Evolutionary conservation across 208 protist genomes (phyloP), one percentile per base, ranked within the genome.

Genomic region (Leishmania aethiopica): DNA sequence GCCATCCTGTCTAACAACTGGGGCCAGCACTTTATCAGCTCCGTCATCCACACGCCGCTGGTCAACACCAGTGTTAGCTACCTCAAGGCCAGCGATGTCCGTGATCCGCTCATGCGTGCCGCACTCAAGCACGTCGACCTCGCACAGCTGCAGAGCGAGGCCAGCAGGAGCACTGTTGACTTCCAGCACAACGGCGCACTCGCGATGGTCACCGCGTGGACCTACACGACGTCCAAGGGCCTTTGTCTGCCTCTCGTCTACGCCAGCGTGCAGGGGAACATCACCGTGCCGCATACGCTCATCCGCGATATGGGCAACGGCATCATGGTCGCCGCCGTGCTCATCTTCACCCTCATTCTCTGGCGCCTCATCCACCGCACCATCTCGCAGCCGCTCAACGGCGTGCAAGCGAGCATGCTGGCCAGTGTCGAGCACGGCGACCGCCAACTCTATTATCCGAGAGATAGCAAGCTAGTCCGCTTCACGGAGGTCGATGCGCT

Each of bases 91-190:
- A 86, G 83, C 53, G 60, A 89, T n/a, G 64, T 89, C 22, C 45
- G 35, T 57, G 76, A 89, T 79, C 85, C 88, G 1, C 75, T 91
- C 57, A 88, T 91, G 88, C 74, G 80, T 5, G 71, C 73, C 28
- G 88, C 85, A 53, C 60, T 91, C 32, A 53, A 75, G 77, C 81
- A 87, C 62, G 59, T 91, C 15, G 32, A 87, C 67, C 40, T 88
- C 4, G 60, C 51, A 15, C 32, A 10, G 5, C 74, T 87, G 60
- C 77, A 78, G 51, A 57, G 35, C 5, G 19, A 5, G 55, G 25
- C 2, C 47, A 82, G 60, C 70, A 53, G 35, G 8, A 15, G n/a
- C 59, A 74, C 71, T 7, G 64, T 72, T 5, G 64, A 78, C 28
- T 86, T 86, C 55, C 8, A 25, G 19, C 62, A 77, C 73, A 3